phyloP scores from a whole-genome alignment of 2,329 filamentous ascomycete genomes.

The Tympanopsis confertula region DNA sequence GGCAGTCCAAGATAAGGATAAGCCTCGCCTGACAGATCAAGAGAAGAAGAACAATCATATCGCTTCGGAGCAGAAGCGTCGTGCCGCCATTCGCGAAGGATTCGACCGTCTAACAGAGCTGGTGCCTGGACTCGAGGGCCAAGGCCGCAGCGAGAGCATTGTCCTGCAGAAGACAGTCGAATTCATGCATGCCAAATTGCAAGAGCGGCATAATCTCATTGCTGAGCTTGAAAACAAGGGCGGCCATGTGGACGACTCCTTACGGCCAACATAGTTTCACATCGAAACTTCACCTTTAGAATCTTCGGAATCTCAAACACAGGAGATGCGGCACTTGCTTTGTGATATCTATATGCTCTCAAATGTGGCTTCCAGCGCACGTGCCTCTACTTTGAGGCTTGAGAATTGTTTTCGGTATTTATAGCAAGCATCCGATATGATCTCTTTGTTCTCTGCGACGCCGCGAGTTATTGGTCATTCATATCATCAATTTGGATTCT shows the following conservation, averaged over 20 bases:
- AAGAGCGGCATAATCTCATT: slow-evolving; percentile 34
- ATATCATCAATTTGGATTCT: too few species aligned
- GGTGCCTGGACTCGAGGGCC: slow-evolving; percentile 57
- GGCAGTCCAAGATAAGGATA: slow-evolving; percentile 25
- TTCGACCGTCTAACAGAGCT: slow-evolving; percentile 58
- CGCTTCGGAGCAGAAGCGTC: slow-evolving; percentile 45
- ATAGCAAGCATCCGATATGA: too few species aligned
- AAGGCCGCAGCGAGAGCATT: slow-evolving; percentile 58
- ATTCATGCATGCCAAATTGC: slow-evolving; percentile 35
- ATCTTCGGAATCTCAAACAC: too few species aligned
- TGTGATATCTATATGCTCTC: too few species aligned
- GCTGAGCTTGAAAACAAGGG: slow-evolving; percentile 35
- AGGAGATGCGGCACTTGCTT: too few species aligned
- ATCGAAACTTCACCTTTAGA: too few species aligned
- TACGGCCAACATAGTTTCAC: too few species aligned
- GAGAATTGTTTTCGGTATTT: too few species aligned
- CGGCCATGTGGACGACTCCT: slow-evolving; percentile 25
- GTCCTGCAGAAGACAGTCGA: slow-evolving; percentile 49
- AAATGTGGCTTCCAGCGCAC: too few species aligned
- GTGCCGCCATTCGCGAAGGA: slow-evolving; percentile 46
- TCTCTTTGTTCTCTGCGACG: too few species aligned
- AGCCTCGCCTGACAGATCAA: slow-evolving; percentile 54
- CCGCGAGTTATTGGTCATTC: too few species aligned
- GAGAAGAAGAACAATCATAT: slow-evolving; percentile 69
- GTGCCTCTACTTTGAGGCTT: too few species aligned